phyloP scores from a whole-genome alignment of 1,284 basidiomycete genomes.

The Wolfiporia cocos region DNA sequence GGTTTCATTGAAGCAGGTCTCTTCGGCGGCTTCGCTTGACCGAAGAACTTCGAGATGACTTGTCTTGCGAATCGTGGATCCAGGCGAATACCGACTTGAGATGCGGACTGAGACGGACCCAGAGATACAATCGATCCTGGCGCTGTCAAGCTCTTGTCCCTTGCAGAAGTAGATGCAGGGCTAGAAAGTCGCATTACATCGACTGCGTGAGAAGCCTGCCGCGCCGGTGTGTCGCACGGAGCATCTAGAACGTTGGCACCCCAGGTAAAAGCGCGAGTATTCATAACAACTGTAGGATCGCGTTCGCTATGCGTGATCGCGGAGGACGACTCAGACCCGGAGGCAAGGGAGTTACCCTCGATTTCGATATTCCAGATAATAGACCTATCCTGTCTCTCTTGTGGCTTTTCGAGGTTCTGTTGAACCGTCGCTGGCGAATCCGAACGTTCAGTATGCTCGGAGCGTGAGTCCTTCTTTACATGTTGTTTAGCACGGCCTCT shows the following conservation, averaged over 20 bases:
- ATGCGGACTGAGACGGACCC: constrained; percentile 15
- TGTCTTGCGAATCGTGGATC: neutral
- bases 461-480: neutral
- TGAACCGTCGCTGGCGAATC: neutral
- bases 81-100: constrained; percentile 12
- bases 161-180: too few species aligned
- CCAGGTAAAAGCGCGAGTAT: constrained; percentile 12
- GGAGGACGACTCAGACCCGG: constrained; percentile 10
- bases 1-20: neutral
- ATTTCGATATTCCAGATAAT: constrained; percentile 64
- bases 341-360: constrained; percentile 20
- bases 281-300: constrained; percentile 21
- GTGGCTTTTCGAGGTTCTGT: neutral
- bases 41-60: constrained; percentile 10
- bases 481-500: too few species aligned
- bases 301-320: constrained; percentile 2
- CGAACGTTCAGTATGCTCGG: neutral
- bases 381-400: neutral
- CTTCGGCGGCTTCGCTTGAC: neutral
- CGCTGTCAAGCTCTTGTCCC: too few species aligned
- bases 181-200: too few species aligned
- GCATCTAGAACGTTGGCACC: too few species aligned
- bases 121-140: neutral
- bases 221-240: too few species aligned
- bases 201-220: too few species aligned